Base-by-base conservation (phyloP, 129 eudicot species). In the Solidago caesia region DNA sequence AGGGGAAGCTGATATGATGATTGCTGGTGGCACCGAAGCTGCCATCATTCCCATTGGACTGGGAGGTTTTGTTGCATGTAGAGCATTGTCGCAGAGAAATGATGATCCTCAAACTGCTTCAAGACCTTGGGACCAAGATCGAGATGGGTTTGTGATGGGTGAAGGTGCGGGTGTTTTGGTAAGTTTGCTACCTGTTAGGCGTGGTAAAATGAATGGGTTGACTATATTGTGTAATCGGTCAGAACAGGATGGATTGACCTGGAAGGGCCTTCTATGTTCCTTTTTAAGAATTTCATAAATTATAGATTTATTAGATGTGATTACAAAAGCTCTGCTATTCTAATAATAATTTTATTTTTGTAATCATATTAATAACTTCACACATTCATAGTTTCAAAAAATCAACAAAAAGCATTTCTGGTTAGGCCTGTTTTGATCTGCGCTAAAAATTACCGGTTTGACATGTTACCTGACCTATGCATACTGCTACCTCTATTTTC, bases 101-200 rank as follows among this genome's bases (percentile, higher is more conserved):
- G 99, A 95, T 81, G 99, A 95, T 58, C 99, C 97, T 8, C 83
- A 84, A 72, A 87, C 92, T 57, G 99, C 99, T 77, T 95, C 97
- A 9, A 87, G 99, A 77, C 99, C 99, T 1, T 95, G 97, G 99
- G 99, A 95, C 85, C 89, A 91, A 77, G 96, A 71, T 67, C 71
- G 99, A 74, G 99, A 95, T 76, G 99, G 99, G 46, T 91, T 95
- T 67, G 99, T 95, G 12, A 89, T 95, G 97, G 99, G 99, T 13
- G 99, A 95, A 87, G 99, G 99, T 4, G 96, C 96, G 79, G 99
- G 99, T 57, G 96, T 95, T 39, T 77, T 95, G 97, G 99, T 95
- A 85, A 82, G 84, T 75, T 49, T 29, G 47, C 33, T 58, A 7
- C 53, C 27, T 10, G 26, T 49, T 33, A n/a, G 61, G 8, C 4